Percentiles rank a stretch among this genome's conserved stretches.
Evolutionary conservation across 331 rosid genomes (phyloP).

Genomic region (Pyracantha coccinea): DNA sequence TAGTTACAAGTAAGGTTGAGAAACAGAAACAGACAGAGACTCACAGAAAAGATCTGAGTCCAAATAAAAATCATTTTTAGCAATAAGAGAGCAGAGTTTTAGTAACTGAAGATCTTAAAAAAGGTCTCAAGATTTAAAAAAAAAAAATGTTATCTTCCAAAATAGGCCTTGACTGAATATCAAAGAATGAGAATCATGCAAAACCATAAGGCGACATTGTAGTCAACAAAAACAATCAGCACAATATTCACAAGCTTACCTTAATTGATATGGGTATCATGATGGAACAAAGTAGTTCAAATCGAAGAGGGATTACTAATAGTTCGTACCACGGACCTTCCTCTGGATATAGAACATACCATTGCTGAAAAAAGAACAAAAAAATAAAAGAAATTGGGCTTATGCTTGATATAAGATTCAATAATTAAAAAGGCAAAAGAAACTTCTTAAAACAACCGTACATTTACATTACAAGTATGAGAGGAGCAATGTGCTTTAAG

Average conservation of each 20-base stretch:
- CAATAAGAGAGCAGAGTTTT: neutral
- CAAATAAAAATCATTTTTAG: neutral
- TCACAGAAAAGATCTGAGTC: neutral
- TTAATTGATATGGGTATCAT: conserved; percentile 99
- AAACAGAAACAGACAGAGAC: neutral
- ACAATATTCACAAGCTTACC: conserved; percentile 42
- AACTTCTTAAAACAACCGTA: neutral
- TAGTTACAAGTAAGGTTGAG: neutral
- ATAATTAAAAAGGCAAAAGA: conserved; percentile 7
- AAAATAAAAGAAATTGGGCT: neutral
- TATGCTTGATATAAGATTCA: conserved; percentile 15
- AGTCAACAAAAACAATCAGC: conserved; percentile 1
- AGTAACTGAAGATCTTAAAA: neutral
- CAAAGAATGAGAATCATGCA: neutral
- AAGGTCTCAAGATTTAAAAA: neutral
- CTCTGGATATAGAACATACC: conserved; percentile 85
- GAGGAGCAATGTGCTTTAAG: neutral
- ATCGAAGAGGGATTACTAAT: conserved; percentile 89
- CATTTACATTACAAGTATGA: neutral
- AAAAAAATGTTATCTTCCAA: neutral
- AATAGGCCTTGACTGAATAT: neutral
- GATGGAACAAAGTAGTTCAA: conserved; percentile 96
- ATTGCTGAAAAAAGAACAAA: conserved; percentile 42
- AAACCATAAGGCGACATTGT: neutral
- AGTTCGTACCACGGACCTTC: conserved; percentile 97